Percentiles rank a stretch among this genome's conserved stretches.
Conservation (phyloP, 1,284 basidiomycete genomes). For the Pseudozyma tsukubaensis region DNA sequence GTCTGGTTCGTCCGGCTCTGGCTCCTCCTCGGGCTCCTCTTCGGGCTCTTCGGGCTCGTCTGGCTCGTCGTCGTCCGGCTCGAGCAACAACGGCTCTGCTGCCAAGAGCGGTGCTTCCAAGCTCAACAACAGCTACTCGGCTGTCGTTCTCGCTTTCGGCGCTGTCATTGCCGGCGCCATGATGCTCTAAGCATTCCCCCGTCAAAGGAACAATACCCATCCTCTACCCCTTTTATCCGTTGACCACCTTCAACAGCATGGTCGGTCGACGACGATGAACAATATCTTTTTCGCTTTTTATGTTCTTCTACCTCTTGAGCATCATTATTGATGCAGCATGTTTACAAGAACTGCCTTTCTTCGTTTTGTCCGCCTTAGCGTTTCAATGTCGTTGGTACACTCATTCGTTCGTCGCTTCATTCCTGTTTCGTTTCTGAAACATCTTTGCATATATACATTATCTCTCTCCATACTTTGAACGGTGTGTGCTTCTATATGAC, state of each 20-base stretch:
- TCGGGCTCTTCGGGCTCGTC: conserved; percentile 14
- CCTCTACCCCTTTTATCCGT: background rate
- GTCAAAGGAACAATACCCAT: background rate
- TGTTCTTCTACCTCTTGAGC: background rate
- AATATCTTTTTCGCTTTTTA: conserved; percentile 4
- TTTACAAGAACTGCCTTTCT: background rate
- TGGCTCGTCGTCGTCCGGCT: conserved; percentile 10
- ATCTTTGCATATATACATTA: too few relatives aligned
- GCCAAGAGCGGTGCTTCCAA: conserved; percentile 29
- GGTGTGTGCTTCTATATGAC: too few relatives aligned
- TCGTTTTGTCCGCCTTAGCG: background rate
- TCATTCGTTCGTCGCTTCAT: too few relatives aligned
- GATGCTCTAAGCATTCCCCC: conserved; percentile 40
- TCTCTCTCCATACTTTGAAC: too few relatives aligned
- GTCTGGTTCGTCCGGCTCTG: conserved; percentile 7
- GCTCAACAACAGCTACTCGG: conserved; percentile 20
- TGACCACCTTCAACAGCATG: too few relatives aligned
- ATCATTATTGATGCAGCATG: background rate
- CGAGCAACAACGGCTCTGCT: conserved; percentile 11
- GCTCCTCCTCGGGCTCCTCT: conserved; percentile 5
- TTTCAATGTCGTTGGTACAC: too few relatives aligned
- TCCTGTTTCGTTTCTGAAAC: too few relatives aligned
- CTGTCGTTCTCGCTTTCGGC: conserved; percentile 24
- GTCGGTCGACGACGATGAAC: conserved; percentile 11
- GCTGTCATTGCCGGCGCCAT: conserved; percentile 47